These are phyloP conservation scores for Neurospora intermedia DNA, from an alignment of 495 filamentous ascomycete genomes.

Conservation along the genomic window DNA sequence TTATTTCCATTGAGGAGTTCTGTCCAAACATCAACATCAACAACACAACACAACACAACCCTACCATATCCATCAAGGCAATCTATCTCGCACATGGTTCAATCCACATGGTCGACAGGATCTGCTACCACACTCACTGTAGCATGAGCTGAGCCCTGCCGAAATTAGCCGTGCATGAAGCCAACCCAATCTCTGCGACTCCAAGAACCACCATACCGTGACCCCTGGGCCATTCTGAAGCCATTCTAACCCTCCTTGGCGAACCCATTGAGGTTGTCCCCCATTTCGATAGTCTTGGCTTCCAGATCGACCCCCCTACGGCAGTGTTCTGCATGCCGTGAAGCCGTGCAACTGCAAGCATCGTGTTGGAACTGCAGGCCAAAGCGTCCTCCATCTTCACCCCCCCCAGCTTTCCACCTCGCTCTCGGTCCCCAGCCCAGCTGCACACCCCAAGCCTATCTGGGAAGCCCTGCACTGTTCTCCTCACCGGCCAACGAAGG, in stretches of 20 bases:
- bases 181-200: conserved; percentile 16
- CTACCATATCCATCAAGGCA: neutral
- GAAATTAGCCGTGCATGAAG: conserved; percentile 25
- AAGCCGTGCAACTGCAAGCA: too few species aligned
- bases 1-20: neutral
- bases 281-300: conserved; percentile 4
- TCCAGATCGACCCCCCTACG: neutral
- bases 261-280: neutral
- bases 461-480: neutral
- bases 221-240: neutral
- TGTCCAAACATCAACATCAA: too few species aligned
- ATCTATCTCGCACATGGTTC: conserved; percentile 9
- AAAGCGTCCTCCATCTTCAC: neutral
- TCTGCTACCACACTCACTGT: neutral
- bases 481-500: neutral
- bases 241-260: neutral
- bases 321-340: too few species aligned
- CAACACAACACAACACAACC: too few species aligned
- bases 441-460: neutral
- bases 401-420: neutral
- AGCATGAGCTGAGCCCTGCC: conserved; percentile 18
- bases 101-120: conserved; percentile 15
- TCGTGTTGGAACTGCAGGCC: neutral
- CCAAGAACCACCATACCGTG: neutral
- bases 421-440: neutral